Evolutionary conservation across 148 eudicot species (phyloP), one percentile per base, ranked within the genome.

Genomic region (Nepenthes gracilis): DNA sequence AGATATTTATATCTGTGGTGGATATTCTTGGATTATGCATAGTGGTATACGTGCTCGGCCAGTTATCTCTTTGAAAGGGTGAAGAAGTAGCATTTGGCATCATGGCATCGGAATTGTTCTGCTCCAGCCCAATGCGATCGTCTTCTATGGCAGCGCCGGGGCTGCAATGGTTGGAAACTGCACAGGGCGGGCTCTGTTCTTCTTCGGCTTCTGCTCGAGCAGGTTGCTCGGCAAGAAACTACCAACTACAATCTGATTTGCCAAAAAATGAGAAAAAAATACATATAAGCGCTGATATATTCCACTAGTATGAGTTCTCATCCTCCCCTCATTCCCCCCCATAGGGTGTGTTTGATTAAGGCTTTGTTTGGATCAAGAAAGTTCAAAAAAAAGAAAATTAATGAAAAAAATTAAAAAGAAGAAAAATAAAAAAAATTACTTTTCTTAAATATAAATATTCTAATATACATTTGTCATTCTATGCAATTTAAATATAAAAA

Each of bases 141-240:
- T 80, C 80, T 35, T 76, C 75, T 2, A 64, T 65, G n/a, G 9
- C 61, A 57, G 67, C 55, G 7, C 71, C 63, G 43, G 64, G 66
- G 48, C 59, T 35, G 78, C 67, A 57, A 77, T 65, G 4, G 75
- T 59, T 3, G 79, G 69, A 35, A 61, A 34, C 12, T 74, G 68
- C 13, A 40, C 55, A 8, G 78, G 57, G 7, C 59, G 75, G 55
- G 43, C 57, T 67, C 73, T 76, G 35, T 58, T 73, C 80, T 76
- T 76, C 71, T 76, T 76, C 12, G 71, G 78, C 67, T 76, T 80
- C 6, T 67, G 54, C 68, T 75, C 78, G 3, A 69, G 71, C 1
- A 75, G 78, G 61, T 56, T 67, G 52, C 71, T 73, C 9, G 76
- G 78, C 66, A 76, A 68, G 73, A 80, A 80, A 66, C 80, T 80